Base-by-base conservation (phyloP, 179 eudicot species). In the Sideroxylon spinosum region DNA sequence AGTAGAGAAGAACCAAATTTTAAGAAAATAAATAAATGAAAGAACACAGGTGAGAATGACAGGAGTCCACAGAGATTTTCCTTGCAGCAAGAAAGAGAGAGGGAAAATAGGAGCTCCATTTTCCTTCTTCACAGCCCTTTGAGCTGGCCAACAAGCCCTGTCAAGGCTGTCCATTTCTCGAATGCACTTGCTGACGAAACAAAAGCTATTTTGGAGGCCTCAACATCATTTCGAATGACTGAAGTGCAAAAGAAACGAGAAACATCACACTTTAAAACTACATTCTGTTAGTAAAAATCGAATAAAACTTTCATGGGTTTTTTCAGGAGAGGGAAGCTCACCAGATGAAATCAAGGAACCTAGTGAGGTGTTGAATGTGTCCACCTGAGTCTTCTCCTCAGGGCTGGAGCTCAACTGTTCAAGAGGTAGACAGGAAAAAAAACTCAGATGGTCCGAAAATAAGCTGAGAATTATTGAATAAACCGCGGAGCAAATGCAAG, bases 161-260 rank as follows among this genome's bases (percentile, higher is more conserved):
- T 83, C 46, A 95, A 81, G 52, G 86, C 66, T 12, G 94, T 89
- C 99, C 99, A 95, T 79, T 92, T 93, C 90, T 95, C 99, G 5
- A 95, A 86, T 7, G 99, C 97, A 57, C 74, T 84, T 22, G 99
- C 99, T 14, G 97, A 93, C 20, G 91, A 84, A 79, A 91, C 93
- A 71, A 93, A 95, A 6, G 99, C 98, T 46, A 83, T 74, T 80
- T 89, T 95, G 6, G 98, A 86, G 19, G 86, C 83, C 59, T 95
- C 92, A 11, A 85, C 82, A 75, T 95, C 95, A 49, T 93, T 93
- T 61, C 77, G 71, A 12, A 78, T 79, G 17, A 93, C 98, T 95
- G 71, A 62, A 73, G 19, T 4, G n/a, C 72, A 71, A 44, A 32
- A 28, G 28, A 12, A 37, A 13, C 4, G 50, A 49, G 46, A 72